phyloP scores from a whole-genome alignment of 495 filamentous ascomycete species.

The Hypoxylon fuscum region DNA sequence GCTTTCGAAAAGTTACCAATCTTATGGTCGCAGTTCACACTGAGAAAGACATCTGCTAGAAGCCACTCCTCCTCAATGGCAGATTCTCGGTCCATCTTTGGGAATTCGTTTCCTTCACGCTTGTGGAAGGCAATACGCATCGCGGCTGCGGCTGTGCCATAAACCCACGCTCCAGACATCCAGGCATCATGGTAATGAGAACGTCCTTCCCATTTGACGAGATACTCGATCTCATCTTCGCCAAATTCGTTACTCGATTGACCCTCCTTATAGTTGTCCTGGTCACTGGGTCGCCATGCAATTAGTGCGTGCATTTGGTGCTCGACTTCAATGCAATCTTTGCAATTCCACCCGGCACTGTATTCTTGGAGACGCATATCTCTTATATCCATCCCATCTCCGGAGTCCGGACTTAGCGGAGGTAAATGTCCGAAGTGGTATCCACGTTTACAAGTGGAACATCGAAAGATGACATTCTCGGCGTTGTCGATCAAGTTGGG shows the following conservation, averaged over 20 bases:
- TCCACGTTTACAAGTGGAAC: constrained; percentile 75
- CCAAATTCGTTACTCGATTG: constrained; percentile 61
- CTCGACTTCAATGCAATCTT: constrained; percentile 68
- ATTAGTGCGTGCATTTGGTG: constrained; percentile 75
- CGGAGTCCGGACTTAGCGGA: constrained; percentile 43
- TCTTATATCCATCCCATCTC: constrained; percentile 52
- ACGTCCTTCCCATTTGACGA: constrained; percentile 83
- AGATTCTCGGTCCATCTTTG: constrained; percentile 76
- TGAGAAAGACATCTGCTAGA: constrained; percentile 86
- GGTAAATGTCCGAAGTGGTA: constrained; percentile 87
- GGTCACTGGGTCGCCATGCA: constrained; percentile 81
- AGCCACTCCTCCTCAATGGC: constrained; percentile 87
- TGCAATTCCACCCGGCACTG: constrained; percentile 71
- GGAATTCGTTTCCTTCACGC: constrained; percentile 65
- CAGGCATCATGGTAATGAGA: constrained; percentile 84
- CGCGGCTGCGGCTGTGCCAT: constrained; percentile 67
- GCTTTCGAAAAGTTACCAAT: constrained; percentile 58
- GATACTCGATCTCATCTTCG: constrained; percentile 81
- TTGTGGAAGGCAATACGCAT: constrained; percentile 82
- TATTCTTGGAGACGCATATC: constrained; percentile 64
- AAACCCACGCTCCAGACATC: constrained; percentile 91
- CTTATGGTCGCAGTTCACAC: constrained; percentile 68
- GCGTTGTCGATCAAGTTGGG: constrained; percentile 74
- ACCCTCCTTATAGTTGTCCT: constrained; percentile 57
- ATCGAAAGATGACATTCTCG: constrained; percentile 83